A percentile compares a stretch with the other conserved stretches of the same genome.
Evolutionary conservation across 164 flowering plant species (phyloP).

Genomic region (Vitis vinifera): DNA sequence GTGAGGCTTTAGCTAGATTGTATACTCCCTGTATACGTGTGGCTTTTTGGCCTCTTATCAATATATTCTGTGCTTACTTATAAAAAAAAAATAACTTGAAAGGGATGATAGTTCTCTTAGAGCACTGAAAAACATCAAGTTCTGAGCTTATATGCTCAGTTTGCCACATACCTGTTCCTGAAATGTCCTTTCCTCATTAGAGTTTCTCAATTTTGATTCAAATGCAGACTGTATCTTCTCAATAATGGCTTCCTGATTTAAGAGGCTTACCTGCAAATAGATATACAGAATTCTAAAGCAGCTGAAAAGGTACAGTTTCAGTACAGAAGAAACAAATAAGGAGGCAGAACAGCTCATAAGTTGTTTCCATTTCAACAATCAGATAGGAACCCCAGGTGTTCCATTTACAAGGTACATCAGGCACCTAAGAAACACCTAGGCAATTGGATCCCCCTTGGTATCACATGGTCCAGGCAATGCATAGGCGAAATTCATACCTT

Average conservation of each 20-base stretch:
- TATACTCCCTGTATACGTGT: no score
- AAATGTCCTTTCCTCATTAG: constrained; percentile 66
- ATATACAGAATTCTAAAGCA: neutral
- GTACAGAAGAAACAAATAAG: no score
- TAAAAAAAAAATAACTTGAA: no score
- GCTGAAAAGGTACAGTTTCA: no score
- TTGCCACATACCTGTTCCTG: constrained; percentile 65
- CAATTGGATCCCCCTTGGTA: neutral
- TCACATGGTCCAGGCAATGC: neutral
- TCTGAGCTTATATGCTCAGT: neutral
- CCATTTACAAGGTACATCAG: neutral
- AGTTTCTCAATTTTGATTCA: constrained; percentile 71
- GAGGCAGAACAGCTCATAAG: neutral
- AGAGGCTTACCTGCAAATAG: constrained; percentile 80
- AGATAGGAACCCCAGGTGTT: neutral
- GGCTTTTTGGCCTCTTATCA: no score
- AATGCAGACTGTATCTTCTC: constrained; percentile 80
- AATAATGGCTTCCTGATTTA: constrained; percentile 85
- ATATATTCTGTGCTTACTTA: no score
- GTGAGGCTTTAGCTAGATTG: no score
- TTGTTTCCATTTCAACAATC: neutral
- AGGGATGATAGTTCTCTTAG: neutral
- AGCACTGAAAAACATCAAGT: neutral
- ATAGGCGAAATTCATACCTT: neutral
- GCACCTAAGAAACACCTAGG: neutral